phyloP scores from a whole-genome alignment of 108 stramenopile species.

The Pseudonitzschia pungens region DNA sequence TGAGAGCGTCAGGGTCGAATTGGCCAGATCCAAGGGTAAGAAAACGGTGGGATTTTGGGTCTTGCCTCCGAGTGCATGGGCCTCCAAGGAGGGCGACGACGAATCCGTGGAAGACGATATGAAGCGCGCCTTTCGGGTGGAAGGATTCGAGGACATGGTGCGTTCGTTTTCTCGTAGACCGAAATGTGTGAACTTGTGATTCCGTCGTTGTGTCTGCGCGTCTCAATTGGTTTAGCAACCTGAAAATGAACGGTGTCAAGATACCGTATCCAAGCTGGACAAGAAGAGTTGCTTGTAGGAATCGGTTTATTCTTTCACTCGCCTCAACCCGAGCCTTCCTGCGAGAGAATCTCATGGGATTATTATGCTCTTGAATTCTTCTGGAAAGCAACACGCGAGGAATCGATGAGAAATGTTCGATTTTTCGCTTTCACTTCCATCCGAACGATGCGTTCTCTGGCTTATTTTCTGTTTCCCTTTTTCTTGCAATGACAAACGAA shows the following conservation, averaged over 20 bases:
- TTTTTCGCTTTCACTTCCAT: too few relatives aligned
- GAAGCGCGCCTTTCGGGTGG: slow-evolving; percentile 49
- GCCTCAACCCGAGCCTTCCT: too few relatives aligned
- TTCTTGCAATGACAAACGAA: not conserved
- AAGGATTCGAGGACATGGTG: slow-evolving; percentile 29
- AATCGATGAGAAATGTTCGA: too few relatives aligned
- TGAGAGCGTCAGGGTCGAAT: slow-evolving; percentile 38
- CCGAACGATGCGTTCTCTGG: not conserved
- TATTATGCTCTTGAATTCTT: too few relatives aligned
- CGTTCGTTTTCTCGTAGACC: not conserved
- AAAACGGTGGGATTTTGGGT: slow-evolving; percentile 38
- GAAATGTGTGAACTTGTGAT: not conserved
- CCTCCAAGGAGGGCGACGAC: slow-evolving; percentile 26
- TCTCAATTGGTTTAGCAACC: too few relatives aligned
- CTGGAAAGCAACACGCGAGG: too few relatives aligned
- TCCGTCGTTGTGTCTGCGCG: not conserved
- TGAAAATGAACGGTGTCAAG: too few relatives aligned
- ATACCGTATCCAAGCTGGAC: too few relatives aligned
- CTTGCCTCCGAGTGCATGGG: slow-evolving; percentile 54
- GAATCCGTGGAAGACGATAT: slow-evolving; percentile 25
- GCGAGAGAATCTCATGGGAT: too few relatives aligned
- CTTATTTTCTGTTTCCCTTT: not conserved
- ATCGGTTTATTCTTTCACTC: too few relatives aligned
- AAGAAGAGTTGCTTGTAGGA: too few relatives aligned
- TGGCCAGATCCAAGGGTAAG: slow-evolving; percentile 35